Percentiles rank a stretch among this genome's conserved stretches.
Evolutionary conservation across 768 basidiomycete species (phyloP).

Genomic region (Naematelia encephala): DNA sequence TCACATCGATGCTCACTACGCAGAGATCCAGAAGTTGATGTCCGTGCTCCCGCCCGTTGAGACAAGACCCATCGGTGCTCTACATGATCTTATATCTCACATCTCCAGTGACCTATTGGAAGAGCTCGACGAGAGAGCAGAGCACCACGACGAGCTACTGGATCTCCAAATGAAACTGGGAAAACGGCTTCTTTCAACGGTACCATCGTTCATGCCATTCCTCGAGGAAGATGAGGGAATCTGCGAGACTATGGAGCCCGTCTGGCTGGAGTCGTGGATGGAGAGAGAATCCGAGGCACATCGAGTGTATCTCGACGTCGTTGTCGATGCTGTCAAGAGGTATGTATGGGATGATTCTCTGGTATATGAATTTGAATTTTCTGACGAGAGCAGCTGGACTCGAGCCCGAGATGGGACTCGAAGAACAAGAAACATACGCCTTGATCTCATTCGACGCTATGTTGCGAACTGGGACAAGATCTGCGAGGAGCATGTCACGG

Average conservation of each 20-base stretch:
- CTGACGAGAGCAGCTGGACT: not conserved
- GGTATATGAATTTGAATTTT: not conserved
- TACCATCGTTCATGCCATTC: conserved; percentile 4
- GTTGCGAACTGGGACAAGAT: not conserved
- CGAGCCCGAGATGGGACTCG: not conserved
- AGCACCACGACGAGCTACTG: not conserved
- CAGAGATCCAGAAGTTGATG: not conserved
- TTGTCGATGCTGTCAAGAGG: not conserved
- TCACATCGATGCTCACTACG: not conserved
- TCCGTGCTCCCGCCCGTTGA: not conserved
- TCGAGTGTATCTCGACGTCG: not conserved
- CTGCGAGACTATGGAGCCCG: not conserved
- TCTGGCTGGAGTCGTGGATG: not conserved
- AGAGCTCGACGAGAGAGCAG: not conserved
- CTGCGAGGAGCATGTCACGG: not conserved
- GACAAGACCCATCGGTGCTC: not conserved
- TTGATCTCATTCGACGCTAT: not conserved
- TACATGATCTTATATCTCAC: not conserved
- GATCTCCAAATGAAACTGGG: not conserved
- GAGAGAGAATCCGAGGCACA: not conserved
- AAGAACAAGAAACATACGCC: not conserved
- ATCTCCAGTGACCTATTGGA: not conserved
- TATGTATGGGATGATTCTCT: not conserved
- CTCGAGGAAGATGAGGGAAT: not conserved
- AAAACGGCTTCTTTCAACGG: not conserved